phyloP scores from a whole-genome alignment of 2,329 filamentous ascomycete genomes.

The Talaromyces funiculosus region DNA sequence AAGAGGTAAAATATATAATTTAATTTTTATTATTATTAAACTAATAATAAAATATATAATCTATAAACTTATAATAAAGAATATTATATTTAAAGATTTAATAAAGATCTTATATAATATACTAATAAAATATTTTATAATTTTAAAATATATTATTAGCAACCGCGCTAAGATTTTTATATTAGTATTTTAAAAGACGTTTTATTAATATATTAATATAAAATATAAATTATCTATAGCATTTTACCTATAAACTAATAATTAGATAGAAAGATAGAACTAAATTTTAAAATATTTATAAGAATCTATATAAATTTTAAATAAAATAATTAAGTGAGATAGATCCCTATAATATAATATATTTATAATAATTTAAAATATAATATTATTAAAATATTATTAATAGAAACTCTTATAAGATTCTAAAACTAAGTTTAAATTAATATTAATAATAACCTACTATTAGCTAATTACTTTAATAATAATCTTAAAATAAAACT shows the following conservation, averaged over 20 bases:
- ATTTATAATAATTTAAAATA: slow-evolving; percentile 5
- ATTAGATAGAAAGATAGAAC: neutral
- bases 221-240: neutral
- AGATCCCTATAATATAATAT: neutral
- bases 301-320: neutral
- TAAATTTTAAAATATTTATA: neutral
- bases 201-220: neutral
- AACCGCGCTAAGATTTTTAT: neutral
- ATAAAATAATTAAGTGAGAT: neutral
- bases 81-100: neutral
- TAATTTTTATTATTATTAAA: neutral
- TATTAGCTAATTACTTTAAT: too few relatives aligned
- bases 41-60: neutral
- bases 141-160: neutral
- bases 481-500: too few relatives aligned
- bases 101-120: neutral
- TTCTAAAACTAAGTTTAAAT: neutral
- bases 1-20: neutral
- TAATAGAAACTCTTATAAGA: neutral
- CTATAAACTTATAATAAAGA: neutral
- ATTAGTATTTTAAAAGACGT: neutral
- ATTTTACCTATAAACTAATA: neutral
- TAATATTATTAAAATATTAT: neutral
- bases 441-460: neutral
- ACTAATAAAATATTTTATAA: neutral